Percentiles rank a stretch among this genome's conserved stretches.
Evolutionary conservation across 805 yeast genomes (phyloP).

Genomic region (Dipodascus geniculatus): DNA sequence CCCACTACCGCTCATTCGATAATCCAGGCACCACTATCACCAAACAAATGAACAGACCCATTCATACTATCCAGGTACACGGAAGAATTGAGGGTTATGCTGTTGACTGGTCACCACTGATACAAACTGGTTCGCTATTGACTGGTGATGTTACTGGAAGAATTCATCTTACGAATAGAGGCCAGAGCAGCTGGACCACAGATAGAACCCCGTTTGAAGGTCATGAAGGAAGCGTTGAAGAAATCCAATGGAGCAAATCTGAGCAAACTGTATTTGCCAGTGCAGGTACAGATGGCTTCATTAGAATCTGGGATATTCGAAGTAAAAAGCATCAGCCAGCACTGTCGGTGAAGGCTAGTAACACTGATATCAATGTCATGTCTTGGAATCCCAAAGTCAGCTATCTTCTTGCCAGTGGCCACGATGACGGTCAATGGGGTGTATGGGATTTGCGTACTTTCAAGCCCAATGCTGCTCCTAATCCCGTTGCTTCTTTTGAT

Average conservation of each 20-base stretch:
- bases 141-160: slow-evolving; percentile 87
- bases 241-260: slow-evolving; percentile 89
- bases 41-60: slow-evolving; percentile 64
- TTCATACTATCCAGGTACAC: slow-evolving; percentile 71
- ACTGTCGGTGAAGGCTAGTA: slow-evolving; percentile 66
- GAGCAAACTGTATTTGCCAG: slow-evolving; percentile 94
- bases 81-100: slow-evolving; percentile 98
- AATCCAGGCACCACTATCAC: slow-evolving; percentile 78
- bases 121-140: slow-evolving; percentile 65
- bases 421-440: slow-evolving; percentile 95
- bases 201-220: slow-evolving; percentile 64
- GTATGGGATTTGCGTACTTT: slow-evolving; percentile 94
- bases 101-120: slow-evolving; percentile 88
- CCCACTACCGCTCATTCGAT: slow-evolving; percentile 75
- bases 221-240: slow-evolving; percentile 74
- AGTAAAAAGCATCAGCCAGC: slow-evolving; percentile 89
- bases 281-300: slow-evolving; percentile 82
- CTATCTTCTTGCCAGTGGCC: slow-evolving; percentile 87
- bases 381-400: slow-evolving; percentile 88
- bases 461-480: slow-evolving; percentile 42
- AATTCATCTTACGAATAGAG: slow-evolving; percentile 65
- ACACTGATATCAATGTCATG: slow-evolving; percentile 82
- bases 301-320: slow-evolving; percentile 95
- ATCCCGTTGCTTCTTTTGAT: slow-evolving; percentile 89
- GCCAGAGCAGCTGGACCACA: slow-evolving; percentile 68